Evolutionary conservation across 2,329 filamentous ascomycete species (phyloP), one percentile per base, ranked within the genome.

Genomic region (Trichoderma sp.): DNA sequence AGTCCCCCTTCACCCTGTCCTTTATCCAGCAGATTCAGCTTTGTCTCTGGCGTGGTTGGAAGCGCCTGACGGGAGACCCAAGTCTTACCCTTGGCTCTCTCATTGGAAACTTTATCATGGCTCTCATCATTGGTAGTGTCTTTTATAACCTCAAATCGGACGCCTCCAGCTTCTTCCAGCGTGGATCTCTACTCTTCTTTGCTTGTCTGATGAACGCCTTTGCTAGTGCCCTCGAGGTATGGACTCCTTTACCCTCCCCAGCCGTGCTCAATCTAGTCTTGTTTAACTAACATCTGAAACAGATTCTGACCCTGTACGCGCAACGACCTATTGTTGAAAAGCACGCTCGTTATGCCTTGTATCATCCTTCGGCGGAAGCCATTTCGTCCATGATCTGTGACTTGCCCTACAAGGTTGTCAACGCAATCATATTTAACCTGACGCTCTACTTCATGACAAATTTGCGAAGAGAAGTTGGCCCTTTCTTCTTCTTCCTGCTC

Each of bases 281-380:
- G 4, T 38, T 33, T 6, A 35, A 53, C 73, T 76, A 66, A 76
- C 62, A 21, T 16, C 3, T 2, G 9, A 67, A n/a, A 0, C 76
- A 92, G 88, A 97, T 98, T 81, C 84, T 97, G 41, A 95, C 94
- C 0, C 88, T 98, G 5, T 98, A 97, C 82, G 91, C 94, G 2
- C 95, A 98, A 89, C 93, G 95, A 50, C 93, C 94, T 1, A 97
- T 98, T 80, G 94, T 98, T 76, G 95, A 98, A 82, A 98, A 98
- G 83, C 95, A 98, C 80, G 86, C 89, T 74, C 91, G 93, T 75
- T 98, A 97, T 82, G 95, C 95, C 21, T 88, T 98, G 21, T 97
- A 98, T 80, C 95, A 97, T 80, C 95, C 95, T 0, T 95, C 93
- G 11, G 93, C 95, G 18, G 95, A 98, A 87, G 94, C 95, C n/a